Base-by-base conservation (phyloP, 192 early-diverging fungal species). In the Podila verticillata region DNA sequence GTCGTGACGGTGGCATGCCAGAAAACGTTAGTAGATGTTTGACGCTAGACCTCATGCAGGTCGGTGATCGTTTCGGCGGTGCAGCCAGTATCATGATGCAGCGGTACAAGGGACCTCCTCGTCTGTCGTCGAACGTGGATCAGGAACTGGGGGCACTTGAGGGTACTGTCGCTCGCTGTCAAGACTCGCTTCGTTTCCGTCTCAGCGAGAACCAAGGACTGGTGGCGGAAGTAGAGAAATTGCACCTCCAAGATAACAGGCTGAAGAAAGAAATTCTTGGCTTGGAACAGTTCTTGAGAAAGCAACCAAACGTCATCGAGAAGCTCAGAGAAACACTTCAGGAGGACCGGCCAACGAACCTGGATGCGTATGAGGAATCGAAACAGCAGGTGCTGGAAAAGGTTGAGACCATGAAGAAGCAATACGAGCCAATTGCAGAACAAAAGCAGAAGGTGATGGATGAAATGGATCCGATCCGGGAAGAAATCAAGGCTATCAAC, bases 331-430 rank as follows among this genome's bases (percentile, higher is more conserved):
- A 32, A 5, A 36, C 51, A 0, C 7, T 80, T 24, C 84, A 84
- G 68, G 89, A 91, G 74, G 84, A 90, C 22, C 88, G 91, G 65
- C 89, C 90, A 1, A 87, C 87, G 20, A 89, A 92, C 68, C 74
- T 93, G 58, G 72, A 83, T 0, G 87, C 89, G 30, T 84, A 90
- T 47, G 89, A 91, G 67, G 85, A 88, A 36, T 77, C 81, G 4
- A 83, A 74, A 63, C 80, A 90, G 63, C 73, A 81, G 57, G 68
- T 85, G 17, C 70, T 86, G 10, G 57, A 64, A 9, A 77, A 89
- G 69, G 85, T 92, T 44, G 89, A 90, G 72, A 77, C 86, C 36
- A 84, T 89, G 64, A 80, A 83, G 51, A 86, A 82, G 29, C 91
- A 93, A 72, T 92, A 89, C 64, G 83, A 83, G 36, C 87, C 88